Evolutionary conservation across 1,284 basidiomycete species (phyloP).

Genomic region (Peniophora sp.): DNA sequence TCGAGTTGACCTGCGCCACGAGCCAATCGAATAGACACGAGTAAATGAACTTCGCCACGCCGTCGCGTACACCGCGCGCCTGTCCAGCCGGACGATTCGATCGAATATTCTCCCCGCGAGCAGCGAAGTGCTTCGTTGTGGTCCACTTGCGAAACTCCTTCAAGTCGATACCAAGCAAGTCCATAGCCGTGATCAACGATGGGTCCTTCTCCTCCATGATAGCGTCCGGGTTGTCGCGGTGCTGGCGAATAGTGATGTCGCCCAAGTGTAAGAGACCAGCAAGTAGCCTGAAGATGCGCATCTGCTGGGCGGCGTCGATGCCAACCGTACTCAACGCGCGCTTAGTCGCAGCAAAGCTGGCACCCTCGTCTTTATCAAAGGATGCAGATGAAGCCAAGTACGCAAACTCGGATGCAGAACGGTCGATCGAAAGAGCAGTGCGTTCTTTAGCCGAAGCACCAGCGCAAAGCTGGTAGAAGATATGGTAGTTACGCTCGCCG

Average conservation of each 20-base stretch:
- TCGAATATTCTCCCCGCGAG: constrained; percentile 91
- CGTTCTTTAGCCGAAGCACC: constrained; percentile 92
- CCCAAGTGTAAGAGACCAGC: constrained; percentile 92
- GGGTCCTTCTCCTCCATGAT: constrained; percentile 80
- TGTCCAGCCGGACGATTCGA: constrained; percentile 82
- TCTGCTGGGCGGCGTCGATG: constrained; percentile 93
- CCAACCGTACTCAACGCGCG: constrained; percentile 95
- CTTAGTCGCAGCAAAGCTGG: constrained; percentile 90
- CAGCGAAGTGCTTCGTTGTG: constrained; percentile 92
- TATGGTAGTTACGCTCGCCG: constrained; percentile 97
- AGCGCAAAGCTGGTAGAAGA: constrained; percentile 97
- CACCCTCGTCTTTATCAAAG: constrained; percentile 85
- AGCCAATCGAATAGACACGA: constrained; percentile 98
- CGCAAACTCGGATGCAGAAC: constrained; percentile 79
- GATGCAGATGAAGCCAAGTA: constrained; percentile 83
- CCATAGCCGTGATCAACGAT: constrained; percentile 72
- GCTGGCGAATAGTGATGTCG: constrained; percentile 84
- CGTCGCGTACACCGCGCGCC: constrained; percentile 92
- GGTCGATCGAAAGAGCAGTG: constrained; percentile 85
- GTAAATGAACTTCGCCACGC: constrained; percentile 97
- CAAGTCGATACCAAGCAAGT: constrained; percentile 83
- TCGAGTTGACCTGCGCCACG: constrained; percentile 93
- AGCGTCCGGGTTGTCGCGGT: constrained; percentile 64
- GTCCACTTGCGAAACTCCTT: constrained; percentile 99
- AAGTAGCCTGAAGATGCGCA: constrained; percentile 92